Percentiles rank a stretch among this genome's conserved stretches.
These are phyloP conservation scores for Hyphopichia fennica DNA, from an alignment of 1,139 yeast genomes.

Conservation along the genomic window DNA sequence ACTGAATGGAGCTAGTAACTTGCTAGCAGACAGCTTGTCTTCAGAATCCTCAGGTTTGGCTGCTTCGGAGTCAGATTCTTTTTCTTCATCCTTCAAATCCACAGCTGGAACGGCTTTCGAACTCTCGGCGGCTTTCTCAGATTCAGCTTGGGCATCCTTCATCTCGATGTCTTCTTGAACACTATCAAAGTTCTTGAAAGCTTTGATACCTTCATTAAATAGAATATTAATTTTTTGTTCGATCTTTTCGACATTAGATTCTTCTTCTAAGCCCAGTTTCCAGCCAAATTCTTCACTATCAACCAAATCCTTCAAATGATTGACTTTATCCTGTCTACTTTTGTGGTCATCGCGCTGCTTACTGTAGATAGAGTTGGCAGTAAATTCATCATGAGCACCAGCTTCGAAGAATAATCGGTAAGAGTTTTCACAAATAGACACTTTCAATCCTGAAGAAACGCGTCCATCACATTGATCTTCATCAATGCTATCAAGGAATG, in stretches of 20 bases:
- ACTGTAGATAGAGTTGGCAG: conserved; percentile 51
- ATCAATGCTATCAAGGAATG: conserved; percentile 56
- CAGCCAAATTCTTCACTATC: conserved; percentile 41
- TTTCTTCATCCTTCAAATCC: conserved; percentile 4
- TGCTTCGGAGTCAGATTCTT: conserved; percentile 7
- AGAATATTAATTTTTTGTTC: conserved; percentile 26
- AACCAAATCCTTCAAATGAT: conserved; percentile 25
- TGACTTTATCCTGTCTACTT: conserved; percentile 25
- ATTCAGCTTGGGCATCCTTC: conserved; percentile 12
- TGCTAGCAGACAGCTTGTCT: conserved; percentile 6
- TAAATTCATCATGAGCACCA: conserved; percentile 79
- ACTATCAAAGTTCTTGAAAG: conserved; percentile 21
- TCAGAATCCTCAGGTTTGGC: conserved; percentile 8
- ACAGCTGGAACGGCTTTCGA: not conserved
- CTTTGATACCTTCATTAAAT: conserved; percentile 33
- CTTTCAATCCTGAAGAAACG: conserved; percentile 71
- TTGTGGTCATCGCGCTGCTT: conserved; percentile 27
- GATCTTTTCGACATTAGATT: conserved; percentile 16
- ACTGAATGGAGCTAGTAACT: not conserved
- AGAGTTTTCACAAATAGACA: conserved; percentile 76
- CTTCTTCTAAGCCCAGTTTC: conserved; percentile 30
- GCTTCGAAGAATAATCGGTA: conserved; percentile 81
- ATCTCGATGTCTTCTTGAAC: conserved; percentile 12
- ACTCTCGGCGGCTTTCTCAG: not conserved
- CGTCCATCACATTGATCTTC: conserved; percentile 67